Base-by-base conservation (phyloP, 768 basidiomycete species). In the Mycena capillaripes region DNA sequence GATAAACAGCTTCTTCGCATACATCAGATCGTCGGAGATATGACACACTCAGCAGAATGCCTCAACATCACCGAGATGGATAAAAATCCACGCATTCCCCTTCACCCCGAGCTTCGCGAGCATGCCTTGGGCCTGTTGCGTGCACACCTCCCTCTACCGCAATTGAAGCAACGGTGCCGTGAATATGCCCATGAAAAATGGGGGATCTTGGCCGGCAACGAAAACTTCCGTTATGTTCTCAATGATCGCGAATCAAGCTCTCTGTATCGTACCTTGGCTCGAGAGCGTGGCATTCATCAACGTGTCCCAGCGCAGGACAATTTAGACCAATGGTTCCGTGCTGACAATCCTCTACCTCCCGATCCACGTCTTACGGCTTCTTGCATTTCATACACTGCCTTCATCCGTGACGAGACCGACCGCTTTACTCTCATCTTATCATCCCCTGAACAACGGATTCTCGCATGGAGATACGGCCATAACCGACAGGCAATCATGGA, bases 381-480 rank as follows among this genome's bases (percentile, higher is more conserved):
- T 5, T 34, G 53, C 19, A 6, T 55, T 12, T 48, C 30, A 17
- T 50, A 62, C 19, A 48, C 12, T 7, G 23, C 61, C 3, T 62
- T 7, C 21, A 27, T 62, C 7, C 44, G 30, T 3, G 42, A 30
- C 21, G 19, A 48, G 12, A 21, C 12, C 29, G 44, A 62, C 8
- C 61, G 61, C 2, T 62, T 48, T 46, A 30, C 29, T 3, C 19
- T 62, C 44, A 50, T 48, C 17, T 9, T 55, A 2, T 21, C 19
- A 2, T 32, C 53, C 10, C 74, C 75, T 0, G 72, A 77, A 25
- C 73, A 72, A 73, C 36, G 52, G 27, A 23, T 29, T 6, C 64
- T 64, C 8, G 75, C 76, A 17, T 79, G 79, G 78, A 69, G 76
- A 42, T 79, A 70, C 73, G 78, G 76, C 16, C 80, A 81, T 60